Evolutionary conservation across 371 early-diverging fungal genomes (phyloP).

Genomic region (Circinella umbellata): DNA sequence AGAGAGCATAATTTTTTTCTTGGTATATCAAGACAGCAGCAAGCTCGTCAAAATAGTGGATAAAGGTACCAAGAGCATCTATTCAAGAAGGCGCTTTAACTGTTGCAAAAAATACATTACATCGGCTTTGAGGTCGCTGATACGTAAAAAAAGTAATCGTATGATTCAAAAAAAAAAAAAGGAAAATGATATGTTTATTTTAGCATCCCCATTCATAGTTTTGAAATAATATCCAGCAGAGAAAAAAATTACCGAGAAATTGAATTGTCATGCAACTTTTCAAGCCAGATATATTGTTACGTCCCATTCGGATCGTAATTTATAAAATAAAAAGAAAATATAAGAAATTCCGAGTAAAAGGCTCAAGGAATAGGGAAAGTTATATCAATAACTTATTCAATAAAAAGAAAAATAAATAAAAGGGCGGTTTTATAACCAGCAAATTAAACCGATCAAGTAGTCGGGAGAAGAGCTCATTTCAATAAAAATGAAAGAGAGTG

Average conservation of each 20-base stretch:
- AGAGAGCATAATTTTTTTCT: not conserved
- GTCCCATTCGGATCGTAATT: not conserved
- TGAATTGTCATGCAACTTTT: not conserved
- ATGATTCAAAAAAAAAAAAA: not conserved
- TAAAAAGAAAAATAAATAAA: no score
- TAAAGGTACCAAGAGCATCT: not conserved
- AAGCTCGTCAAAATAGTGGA: not conserved
- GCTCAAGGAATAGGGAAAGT: no score
- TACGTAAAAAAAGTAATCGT: not conserved
- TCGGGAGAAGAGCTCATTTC: no score
- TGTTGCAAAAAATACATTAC: not conserved
- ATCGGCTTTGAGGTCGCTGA: not conserved
- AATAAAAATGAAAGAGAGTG: no score
- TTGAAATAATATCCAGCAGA: not conserved
- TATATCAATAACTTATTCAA: no score
- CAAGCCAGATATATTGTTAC: not conserved
- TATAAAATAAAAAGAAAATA: no score
- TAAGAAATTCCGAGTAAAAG: no score
- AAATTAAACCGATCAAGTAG: no score
- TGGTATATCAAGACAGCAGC: not conserved
- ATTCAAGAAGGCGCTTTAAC: not conserved
- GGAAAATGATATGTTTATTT: not conserved
- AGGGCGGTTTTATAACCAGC: no score
- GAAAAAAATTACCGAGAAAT: conserved; percentile 1
- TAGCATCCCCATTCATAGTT: not conserved